These are phyloP conservation scores for Paramecium bursaria DNA, from an alignment of 73 alveolate species.

Conservation along the genomic window DNA sequence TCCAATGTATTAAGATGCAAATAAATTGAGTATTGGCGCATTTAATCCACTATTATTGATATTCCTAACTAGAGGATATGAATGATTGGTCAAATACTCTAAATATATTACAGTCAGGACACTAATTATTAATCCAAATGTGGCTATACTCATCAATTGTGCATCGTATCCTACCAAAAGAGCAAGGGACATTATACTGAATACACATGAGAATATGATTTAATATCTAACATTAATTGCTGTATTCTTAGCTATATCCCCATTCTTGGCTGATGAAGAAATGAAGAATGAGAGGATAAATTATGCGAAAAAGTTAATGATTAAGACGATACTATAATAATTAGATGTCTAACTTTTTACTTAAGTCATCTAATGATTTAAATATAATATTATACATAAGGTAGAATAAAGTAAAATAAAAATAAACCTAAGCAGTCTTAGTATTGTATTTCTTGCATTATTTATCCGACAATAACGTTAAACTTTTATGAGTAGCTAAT, in stretches of 20 bases:
- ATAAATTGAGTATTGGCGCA: constrained; percentile 35
- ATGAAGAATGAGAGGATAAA: constrained; percentile 37
- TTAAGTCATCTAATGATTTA: constrained; percentile 13
- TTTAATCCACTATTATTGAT: constrained; percentile 12
- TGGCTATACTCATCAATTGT: constrained; percentile 29
- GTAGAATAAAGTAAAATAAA: constrained; percentile 25
- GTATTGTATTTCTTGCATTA: constrained; percentile 6
- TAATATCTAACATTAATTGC: not conserved
- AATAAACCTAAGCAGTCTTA: constrained; percentile 20
- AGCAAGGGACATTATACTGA: not conserved
- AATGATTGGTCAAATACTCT: constrained; percentile 55
- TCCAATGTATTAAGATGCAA: constrained; percentile 15
- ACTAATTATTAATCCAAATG: constrained; percentile 27
- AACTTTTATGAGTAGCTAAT: not conserved
- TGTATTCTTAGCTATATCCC: constrained; percentile 23
- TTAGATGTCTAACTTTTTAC: not conserved
- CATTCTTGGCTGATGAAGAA: not conserved
- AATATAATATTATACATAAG: constrained; percentile 14
- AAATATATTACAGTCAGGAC: not conserved
- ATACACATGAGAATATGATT: constrained; percentile 20
- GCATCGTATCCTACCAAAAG: not conserved
- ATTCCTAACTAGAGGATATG: constrained; percentile 36
- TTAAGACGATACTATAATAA: constrained; percentile 15
- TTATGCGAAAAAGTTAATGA: constrained; percentile 33
- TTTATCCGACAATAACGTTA: constrained; percentile 21